Evolutionary conservation across 1,139 yeast genomes (phyloP), one percentile per base, ranked within the genome.

Genomic region (Pichia cactophila): DNA sequence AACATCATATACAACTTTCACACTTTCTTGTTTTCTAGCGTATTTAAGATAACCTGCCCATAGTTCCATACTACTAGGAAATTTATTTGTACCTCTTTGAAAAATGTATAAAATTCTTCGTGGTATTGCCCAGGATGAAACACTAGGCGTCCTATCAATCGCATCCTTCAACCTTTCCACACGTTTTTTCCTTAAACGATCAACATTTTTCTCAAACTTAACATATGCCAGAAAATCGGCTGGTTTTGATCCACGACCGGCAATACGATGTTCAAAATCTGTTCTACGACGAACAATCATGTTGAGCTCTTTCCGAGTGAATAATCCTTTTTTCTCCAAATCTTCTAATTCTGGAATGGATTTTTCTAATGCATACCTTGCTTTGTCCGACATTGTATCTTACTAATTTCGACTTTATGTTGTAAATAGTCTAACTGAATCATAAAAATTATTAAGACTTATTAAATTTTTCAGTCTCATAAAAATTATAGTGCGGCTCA

Each of bases 291-390:
- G 82, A 90, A 92, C 88, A 53, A 94, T 85, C 73, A 80, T 77
- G 46, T 84, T 81, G 58, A 89, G 81, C 66, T 94, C 98, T 60
- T 78, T 77, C 61, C 83, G 81, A 39, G 78, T 82, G 65, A 92
- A 94, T 17, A 94, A 71, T 2, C 90, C 92, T 62, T 87, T 85
- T 54, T 77, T 78, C 54, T 84, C 81, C 45, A 94, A 77, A 63
- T 92, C 98, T 61, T 89, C 92, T 52, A 94, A 75, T 68, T 94
- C 99, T 0, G 96, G 96, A 61, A 92, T 90, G 9, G 90, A 77
- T 68, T 77, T 81, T 64, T 81, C 85, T 61, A 80, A 67, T 62
- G 73, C 76, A 61, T 74, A 77, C 65, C 84, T 72, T 26, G 77
- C 79, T 55, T 75, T 78, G 53, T 79, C 83, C 14, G 83, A 61